These are phyloP conservation scores for Ustilago vetiveriae DNA, from an alignment of 1,284 basidiomycete species.

Conservation along the genomic window DNA sequence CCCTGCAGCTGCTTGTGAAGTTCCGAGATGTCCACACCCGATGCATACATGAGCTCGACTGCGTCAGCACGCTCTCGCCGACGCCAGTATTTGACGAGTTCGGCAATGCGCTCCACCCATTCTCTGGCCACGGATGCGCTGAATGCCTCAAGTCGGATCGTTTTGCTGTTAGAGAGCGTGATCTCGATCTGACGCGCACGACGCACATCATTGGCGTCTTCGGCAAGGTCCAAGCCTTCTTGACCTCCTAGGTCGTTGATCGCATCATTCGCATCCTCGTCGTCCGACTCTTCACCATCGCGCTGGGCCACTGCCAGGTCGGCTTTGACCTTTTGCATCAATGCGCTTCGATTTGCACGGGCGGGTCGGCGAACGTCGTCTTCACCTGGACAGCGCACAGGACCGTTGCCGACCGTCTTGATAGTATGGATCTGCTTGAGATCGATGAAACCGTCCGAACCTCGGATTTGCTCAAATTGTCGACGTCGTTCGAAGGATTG, in stretches of 20 bases:
- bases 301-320: constrained; percentile 68
- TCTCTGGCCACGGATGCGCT: constrained; percentile 74
- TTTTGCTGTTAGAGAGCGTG: constrained; percentile 75
- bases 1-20: constrained; percentile 31
- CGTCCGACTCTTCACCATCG: constrained; percentile 67
- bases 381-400: constrained; percentile 43
- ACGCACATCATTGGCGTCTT: constrained; percentile 71
- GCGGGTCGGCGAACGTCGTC: constrained; percentile 31
- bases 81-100: constrained; percentile 79
- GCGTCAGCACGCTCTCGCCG: constrained; percentile 77
- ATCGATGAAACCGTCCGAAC: constrained; percentile 76
- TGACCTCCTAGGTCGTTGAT: constrained; percentile 79
- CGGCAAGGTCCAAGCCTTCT: constrained; percentile 70
- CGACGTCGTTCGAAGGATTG: constrained; percentile 68
- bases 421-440: constrained; percentile 75
- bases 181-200: constrained; percentile 81
- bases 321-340: constrained; percentile 14
- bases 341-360: background rate
- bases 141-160: constrained; percentile 76
- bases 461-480: constrained; percentile 75
- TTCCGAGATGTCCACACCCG: constrained; percentile 71
- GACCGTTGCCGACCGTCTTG: constrained; percentile 69
- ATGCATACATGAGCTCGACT: constrained; percentile 77
- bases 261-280: constrained; percentile 67
- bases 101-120: constrained; percentile 79